A percentile compares a stretch with the other conserved stretches of the same genome.
Evolutionary conservation across 2,329 filamentous ascomycete genomes (phyloP).

Genomic region (Nigrograna mackinnonii): DNA sequence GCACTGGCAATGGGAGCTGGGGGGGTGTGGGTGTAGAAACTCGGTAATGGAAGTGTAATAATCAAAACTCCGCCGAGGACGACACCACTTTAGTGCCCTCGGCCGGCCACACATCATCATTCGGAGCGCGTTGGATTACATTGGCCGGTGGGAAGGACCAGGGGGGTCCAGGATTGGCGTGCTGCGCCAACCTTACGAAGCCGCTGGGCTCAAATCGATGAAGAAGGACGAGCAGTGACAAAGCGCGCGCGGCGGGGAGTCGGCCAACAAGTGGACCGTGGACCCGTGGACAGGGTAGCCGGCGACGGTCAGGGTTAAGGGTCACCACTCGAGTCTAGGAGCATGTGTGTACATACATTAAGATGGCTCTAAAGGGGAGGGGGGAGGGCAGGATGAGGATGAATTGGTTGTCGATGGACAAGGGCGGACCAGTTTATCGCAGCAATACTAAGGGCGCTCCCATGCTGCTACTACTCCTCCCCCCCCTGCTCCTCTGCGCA

Average conservation of each 20-base stretch:
- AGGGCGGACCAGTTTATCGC: too few species aligned
- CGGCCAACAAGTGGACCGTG: conserved; percentile 31
- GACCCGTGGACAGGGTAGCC: conserved; percentile 3
- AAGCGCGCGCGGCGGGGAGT: conserved; percentile 35
- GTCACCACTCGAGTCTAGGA: too few species aligned
- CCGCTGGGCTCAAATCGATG: conserved; percentile 26
- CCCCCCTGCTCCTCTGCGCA: too few species aligned
- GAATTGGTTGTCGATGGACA: too few species aligned
- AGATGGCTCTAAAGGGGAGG: too few species aligned
- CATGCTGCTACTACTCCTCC: too few species aligned
- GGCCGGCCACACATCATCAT: conserved; percentile 30
- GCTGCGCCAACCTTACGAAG: conserved; percentile 42
- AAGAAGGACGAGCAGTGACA: conserved; percentile 25
- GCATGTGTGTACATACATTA: too few species aligned
- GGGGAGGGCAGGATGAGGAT: too few species aligned
- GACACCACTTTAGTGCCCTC: conserved; percentile 26
- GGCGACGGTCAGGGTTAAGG: not conserved
- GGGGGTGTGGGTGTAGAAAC: conserved; percentile 15
- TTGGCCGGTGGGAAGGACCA: conserved; percentile 30
- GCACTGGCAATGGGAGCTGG: not conserved
- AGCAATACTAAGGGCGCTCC: too few species aligned
- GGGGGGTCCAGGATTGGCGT: conserved; percentile 33
- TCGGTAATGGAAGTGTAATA: conserved; percentile 36
- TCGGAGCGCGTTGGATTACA: conserved; percentile 38
- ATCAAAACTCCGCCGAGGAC: conserved; percentile 11